phyloP scores from a whole-genome alignment of 106 monocot genomes.

The Allium fistulosum region DNA sequence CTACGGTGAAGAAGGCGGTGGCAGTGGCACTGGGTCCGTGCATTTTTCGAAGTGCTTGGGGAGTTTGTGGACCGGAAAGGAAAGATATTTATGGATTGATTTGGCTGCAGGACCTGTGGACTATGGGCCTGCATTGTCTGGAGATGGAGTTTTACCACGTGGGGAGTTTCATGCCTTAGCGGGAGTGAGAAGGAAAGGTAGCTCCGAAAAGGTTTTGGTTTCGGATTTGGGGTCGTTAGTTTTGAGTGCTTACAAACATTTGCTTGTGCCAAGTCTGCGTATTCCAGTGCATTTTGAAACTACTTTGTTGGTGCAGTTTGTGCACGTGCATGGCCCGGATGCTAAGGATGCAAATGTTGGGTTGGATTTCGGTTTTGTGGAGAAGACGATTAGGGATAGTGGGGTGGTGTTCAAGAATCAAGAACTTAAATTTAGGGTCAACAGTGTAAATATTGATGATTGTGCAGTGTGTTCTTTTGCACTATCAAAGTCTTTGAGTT shows the following conservation, averaged over 20 bases:
- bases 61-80: conserved; percentile 46
- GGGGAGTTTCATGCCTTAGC: conserved; percentile 91
- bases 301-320: conserved; percentile 44
- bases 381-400: conserved; percentile 46
- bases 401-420: conserved; percentile 49
- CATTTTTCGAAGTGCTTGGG: conserved; percentile 65
- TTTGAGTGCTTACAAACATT: conserved; percentile 49
- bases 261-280: conserved; percentile 72
- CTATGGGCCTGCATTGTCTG: conserved; percentile 80
- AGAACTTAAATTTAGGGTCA: conserved; percentile 36
- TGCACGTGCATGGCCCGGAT: conserved; percentile 63
- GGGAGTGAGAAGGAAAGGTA: conserved; percentile 44
- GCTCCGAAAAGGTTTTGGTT: conserved; percentile 43
- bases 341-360: conserved; percentile 17
- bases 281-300: conserved; percentile 62
- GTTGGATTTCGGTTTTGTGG: conserved; percentile 46
- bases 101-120: conserved; percentile 82
- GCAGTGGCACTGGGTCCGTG: conserved; percentile 24
- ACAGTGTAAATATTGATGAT: conserved; percentile 46
- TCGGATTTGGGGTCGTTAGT: conserved; percentile 69
- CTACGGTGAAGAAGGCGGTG: conserved; percentile 16
- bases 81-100: conserved; percentile 85
- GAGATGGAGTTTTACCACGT: conserved; percentile 75
- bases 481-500: conserved; percentile 57
- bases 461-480: conserved; percentile 84